phyloP scores from a whole-genome alignment of 1,284 basidiomycete species.

The Ganoderma multipileum region DNA sequence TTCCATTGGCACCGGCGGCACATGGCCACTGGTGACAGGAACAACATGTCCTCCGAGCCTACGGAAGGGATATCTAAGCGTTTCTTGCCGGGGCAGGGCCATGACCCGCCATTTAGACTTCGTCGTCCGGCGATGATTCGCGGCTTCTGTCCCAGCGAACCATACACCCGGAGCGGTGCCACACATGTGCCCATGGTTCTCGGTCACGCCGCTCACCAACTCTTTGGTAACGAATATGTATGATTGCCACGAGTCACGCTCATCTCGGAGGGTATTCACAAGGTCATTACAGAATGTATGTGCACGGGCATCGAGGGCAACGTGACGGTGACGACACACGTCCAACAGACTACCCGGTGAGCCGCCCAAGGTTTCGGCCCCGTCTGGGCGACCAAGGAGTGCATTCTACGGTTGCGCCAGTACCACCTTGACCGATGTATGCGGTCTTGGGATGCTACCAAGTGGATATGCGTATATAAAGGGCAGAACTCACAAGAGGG shows the following conservation, averaged over 20 bases:
- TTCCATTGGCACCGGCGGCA: not conserved
- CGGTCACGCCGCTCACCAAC: not conserved
- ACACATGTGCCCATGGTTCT: not conserved
- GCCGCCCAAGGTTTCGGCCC: not conserved
- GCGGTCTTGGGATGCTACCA: not conserved
- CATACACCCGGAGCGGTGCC: not conserved
- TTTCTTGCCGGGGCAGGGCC: not conserved
- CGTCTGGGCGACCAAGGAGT: not conserved
- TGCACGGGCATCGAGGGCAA: not conserved
- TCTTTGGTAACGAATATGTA: not conserved
- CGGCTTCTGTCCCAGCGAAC: not conserved
- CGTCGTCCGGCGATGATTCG: not conserved
- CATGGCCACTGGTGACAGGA: not conserved
- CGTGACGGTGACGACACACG: slow-evolving; percentile 3
- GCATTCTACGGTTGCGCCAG: not conserved
- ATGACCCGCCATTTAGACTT: not conserved
- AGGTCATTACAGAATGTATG: not conserved
- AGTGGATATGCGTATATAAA: not conserved
- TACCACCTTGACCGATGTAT: not conserved
- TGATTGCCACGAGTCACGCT: not conserved
- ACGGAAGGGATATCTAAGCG: not conserved
- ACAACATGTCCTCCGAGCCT: not conserved
- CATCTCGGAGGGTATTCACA: not conserved
- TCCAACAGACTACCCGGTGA: slow-evolving; percentile 3
- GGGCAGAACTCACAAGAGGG: not conserved